Base-by-base conservation (phyloP, 2,329 filamentous ascomycete genomes). In the Ophiostoma pallidulum region DNA sequence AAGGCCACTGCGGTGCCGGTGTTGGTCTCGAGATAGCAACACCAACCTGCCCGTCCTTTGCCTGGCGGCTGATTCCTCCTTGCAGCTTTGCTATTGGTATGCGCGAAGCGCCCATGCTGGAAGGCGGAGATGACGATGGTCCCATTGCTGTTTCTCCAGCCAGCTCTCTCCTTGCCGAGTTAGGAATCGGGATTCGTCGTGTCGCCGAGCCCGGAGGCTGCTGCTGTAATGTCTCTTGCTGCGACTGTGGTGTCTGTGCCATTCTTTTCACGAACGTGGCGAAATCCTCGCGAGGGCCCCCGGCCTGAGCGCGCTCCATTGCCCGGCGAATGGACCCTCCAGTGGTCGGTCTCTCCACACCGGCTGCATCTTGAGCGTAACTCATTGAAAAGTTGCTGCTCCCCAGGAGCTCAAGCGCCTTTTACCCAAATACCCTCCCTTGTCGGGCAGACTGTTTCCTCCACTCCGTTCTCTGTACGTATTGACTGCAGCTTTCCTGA, bases 1-100 rank as follows among this genome's bases (percentile, higher is more conserved):
- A 58, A 13, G 76, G 74, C 74, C 74, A 78, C 56, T 79, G 75
- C 6, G 74, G 45, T 42, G 71, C 65, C 41, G 68, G 74, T 5
- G 63, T 67, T 24, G 73, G 77, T 59, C 72, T 68, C 35, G 74
- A 72, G 58, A 81, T 80, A 40, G 71, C 62, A 40, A 69, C 59
- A 14, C 64, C 65, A 37, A 63, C 57, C n/a, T 64, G 61, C 8
- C 64, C 67, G 41, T 67, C 64, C 47, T 56, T 65, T 13, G 56
- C 58, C 53, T 68, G 68, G 9, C 64, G 51, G 24, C 59, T 61
- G 9, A 59, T 50, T 18, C 64, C 60, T 24, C 59, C 58, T 46
- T 64, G 65, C 14, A 60, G 61, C 47, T 62, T 64, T 35, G 55
- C 57, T 24, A 57, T 51, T 13, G 49, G 44, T 41, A 47, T 45